A percentile compares a stretch with the other conserved stretches of the same genome.
Conservation (phyloP, 805 yeast genomes). For the Candida coquimbonensis region DNA sequence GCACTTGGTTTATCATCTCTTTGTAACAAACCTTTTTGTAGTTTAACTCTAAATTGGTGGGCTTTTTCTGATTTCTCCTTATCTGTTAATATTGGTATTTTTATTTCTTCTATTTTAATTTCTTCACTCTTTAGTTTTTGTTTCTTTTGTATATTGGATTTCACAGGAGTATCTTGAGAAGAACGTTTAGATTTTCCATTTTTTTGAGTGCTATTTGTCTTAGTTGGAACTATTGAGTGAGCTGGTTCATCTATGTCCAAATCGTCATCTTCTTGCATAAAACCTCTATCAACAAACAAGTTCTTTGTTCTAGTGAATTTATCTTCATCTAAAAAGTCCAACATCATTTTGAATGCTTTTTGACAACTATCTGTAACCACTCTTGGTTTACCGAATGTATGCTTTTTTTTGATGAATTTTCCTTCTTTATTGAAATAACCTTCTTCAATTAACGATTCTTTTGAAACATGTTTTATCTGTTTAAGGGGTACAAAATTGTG, state of each 20-base stretch:
- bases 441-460: not conserved
- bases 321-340: not conserved
- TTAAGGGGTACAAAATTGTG: not conserved
- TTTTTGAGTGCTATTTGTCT: no score
- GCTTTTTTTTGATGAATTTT: not conserved
- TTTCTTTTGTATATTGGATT: not conserved
- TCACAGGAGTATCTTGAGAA: no score
- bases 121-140: not conserved
- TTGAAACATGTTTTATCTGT: not conserved
- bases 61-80: slow-evolving; percentile 4
- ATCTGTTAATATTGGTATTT: not conserved
- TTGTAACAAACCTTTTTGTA: slow-evolving; percentile 44
- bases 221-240: no score
- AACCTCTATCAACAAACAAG: no score
- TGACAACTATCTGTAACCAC: not conserved
- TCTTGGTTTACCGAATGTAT: not conserved
- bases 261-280: no score
- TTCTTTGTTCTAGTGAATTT: no score
- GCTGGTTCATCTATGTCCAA: no score
- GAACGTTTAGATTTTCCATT: no score
- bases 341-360: not conserved
- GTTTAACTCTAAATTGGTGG: slow-evolving; percentile 33
- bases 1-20: slow-evolving; percentile 33
- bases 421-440: not conserved
- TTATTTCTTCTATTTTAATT: not conserved